Evolutionary conservation across 169 alveolate species (phyloP).

Genomic region (Babesia ovata): DNA sequence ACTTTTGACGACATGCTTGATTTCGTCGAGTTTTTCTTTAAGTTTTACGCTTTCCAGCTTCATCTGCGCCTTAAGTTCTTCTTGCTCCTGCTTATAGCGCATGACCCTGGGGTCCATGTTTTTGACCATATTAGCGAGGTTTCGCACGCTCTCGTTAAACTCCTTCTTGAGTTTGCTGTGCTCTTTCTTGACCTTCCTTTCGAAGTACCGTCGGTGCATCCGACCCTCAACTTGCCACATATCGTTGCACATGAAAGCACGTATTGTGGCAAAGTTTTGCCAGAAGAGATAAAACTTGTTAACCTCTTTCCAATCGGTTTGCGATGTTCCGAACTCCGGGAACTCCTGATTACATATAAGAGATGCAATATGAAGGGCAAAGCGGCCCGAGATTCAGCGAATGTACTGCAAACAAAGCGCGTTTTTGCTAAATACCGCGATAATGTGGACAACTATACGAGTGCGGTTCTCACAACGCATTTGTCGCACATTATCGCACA

Average conservation of each 20-base stretch:
- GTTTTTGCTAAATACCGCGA: too few species aligned
- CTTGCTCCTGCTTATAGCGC: slow-evolving; percentile 26
- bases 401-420: too few species aligned
- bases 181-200: slow-evolving; percentile 28
- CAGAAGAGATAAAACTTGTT: slow-evolving; percentile 28
- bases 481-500: too few species aligned
- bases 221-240: slow-evolving; percentile 35
- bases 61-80: slow-evolving; percentile 22
- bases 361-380: too few species aligned
- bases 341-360: slow-evolving; percentile 13
- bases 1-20: slow-evolving; percentile 32
- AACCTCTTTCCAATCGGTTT: slow-evolving; percentile 18
- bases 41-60: slow-evolving; percentile 11
- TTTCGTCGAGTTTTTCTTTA: slow-evolving; percentile 33
- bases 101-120: slow-evolving; percentile 46
- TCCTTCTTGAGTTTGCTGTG: slow-evolving; percentile 47
- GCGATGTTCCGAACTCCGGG: slow-evolving; percentile 44
- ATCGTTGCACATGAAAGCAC: slow-evolving; percentile 21
- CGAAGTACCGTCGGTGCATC: slow-evolving; percentile 19
- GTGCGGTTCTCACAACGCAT: too few species aligned
- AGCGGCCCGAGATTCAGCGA: too few species aligned
- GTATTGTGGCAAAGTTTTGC: slow-evolving; percentile 28
- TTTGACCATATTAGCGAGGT: slow-evolving; percentile 33
- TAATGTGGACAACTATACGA: too few species aligned
- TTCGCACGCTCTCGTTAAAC: slow-evolving; percentile 33